phyloP scores from a whole-genome alignment of 257 asterid species.

The Agastache rugosa region DNA sequence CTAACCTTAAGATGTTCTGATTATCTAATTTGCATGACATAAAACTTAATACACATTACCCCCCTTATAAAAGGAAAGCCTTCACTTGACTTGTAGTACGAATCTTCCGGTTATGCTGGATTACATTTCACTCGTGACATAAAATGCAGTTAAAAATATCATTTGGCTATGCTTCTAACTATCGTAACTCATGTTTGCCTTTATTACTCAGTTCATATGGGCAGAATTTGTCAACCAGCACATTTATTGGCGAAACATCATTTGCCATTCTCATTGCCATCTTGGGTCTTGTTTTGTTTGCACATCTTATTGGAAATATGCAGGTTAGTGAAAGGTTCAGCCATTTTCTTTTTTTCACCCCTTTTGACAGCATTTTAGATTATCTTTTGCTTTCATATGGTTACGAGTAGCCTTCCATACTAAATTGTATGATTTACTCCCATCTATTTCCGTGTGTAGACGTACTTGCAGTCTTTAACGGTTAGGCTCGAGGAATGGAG shows the following conservation, averaged over 20 bases:
- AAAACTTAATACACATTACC: too few species aligned
- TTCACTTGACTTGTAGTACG: background rate
- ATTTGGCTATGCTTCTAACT: conserved; percentile 4
- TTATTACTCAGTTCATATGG: conserved; percentile 74
- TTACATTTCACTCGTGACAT: background rate
- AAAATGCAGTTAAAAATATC: background rate
- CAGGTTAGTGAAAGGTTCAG: conserved; percentile 59
- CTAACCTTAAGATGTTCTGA: background rate
- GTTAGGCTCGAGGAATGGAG: conserved; percentile 93
- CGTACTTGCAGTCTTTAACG: conserved; percentile 88
- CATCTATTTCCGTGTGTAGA: conserved; percentile 50
- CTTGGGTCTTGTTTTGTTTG: conserved; percentile 81
- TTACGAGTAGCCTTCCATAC: background rate
- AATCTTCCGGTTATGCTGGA: background rate
- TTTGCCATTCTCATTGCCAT: conserved; percentile 92
- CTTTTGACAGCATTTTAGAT: background rate
- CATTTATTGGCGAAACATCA: conserved; percentile 82
- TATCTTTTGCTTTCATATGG: background rate
- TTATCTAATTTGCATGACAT: background rate
- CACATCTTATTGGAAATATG: conserved; percentile 97
- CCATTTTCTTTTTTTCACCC: background rate
- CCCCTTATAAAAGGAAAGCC: background rate
- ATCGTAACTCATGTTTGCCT: conserved; percentile 20
- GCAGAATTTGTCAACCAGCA: conserved; percentile 86
- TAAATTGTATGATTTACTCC: conserved; percentile 25